Evolutionary conservation across 2,329 filamentous ascomycete species (phyloP), one percentile per base, ranked within the genome.

Genomic region (Camptophora hylomeconis): DNA sequence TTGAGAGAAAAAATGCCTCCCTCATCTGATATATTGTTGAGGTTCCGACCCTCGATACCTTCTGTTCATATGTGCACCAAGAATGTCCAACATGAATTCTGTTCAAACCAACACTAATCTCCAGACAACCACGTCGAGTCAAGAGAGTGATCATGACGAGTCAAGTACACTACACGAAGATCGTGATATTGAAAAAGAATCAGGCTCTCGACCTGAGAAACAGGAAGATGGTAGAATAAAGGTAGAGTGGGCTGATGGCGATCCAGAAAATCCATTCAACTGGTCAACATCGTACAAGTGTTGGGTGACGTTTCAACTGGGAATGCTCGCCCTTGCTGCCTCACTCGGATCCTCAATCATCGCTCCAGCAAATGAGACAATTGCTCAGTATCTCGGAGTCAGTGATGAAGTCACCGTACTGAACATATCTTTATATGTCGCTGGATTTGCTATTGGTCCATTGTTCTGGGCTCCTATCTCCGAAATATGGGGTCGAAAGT

Each of bases 311-410:
- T 50, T 65, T 11, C 54, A 63, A 28, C 42, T 69, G 18, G 57
- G 61, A 14, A 52, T 68, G 50, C 48, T 69, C 10, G 64, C 66
- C 2, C 44, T 68, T n/a, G 49, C 54, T 6, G 62, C 60, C 10
- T 62, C 56, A 35, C 42, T 67, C 26, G 65, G 61, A 3, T 64
- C 61, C 5, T 63, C 60, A 11, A 65, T 70, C 32, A 61, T 64
- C 20, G 50, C 63, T 2, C 59, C 65, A 1, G 66, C 61, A 2
- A 53, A 58, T 24, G 26, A 47, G 3, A 47, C 40, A 2, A 58
- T 71, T 20, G 52, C 58, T 2, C 33, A 44, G 17, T 57, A 67
- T 28, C 32, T 60, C 15, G 49, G 50, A 7, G 51, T 67, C 17
- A 55, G 54, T 15, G 32, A 39, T 11, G 61, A 67, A 30, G 54